These are phyloP conservation scores for Penicillium italicum DNA, from an alignment of 2,329 filamentous ascomycete species.

Conservation along the genomic window DNA sequence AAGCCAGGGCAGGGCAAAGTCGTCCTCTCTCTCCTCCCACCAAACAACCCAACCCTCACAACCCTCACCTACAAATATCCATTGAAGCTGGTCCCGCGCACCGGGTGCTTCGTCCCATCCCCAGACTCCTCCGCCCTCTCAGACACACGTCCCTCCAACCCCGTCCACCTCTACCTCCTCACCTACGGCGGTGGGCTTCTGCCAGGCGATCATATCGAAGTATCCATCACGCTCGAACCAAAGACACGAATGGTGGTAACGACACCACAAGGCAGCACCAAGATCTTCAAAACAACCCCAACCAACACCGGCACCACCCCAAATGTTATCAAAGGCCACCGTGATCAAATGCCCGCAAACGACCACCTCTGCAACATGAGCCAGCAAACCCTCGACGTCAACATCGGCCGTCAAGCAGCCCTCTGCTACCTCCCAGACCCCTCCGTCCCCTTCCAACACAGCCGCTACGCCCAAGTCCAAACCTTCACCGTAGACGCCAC, in stretches of 20 bases:
- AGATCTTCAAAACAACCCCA: slow-evolving; percentile 78
- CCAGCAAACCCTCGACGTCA: slow-evolving; percentile 49
- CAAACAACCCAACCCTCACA: slow-evolving; percentile 66
- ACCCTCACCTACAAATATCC: slow-evolving; percentile 87
- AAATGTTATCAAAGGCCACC: slow-evolving; percentile 27
- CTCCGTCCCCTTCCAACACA: slow-evolving; percentile 82
- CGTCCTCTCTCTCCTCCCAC: slow-evolving; percentile 68
- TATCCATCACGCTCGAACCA: slow-evolving; percentile 63
- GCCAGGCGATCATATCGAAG: slow-evolving; percentile 74
- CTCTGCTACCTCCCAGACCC: slow-evolving; percentile 77
- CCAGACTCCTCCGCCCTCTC: slow-evolving; percentile 25
- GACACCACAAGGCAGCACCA: slow-evolving; percentile 76
- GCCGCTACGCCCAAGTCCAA: slow-evolving; percentile 80
- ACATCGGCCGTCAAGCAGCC: slow-evolving; percentile 48
- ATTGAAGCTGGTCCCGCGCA: slow-evolving; percentile 84
- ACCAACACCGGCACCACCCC: slow-evolving; percentile 15
- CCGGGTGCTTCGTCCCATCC: slow-evolving; percentile 59
- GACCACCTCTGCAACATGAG: slow-evolving; percentile 38
- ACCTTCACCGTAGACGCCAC: slow-evolving; percentile 60
- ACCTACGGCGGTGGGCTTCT: slow-evolving; percentile 94
- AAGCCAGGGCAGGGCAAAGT: slow-evolving; percentile 75
- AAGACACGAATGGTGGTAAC: slow-evolving; percentile 62
- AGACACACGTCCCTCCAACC: slow-evolving; percentile 41
- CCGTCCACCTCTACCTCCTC: slow-evolving; percentile 79
- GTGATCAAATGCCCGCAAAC: slow-evolving; percentile 40